Base-by-base conservation (phyloP, 495 filamentous ascomycete species). In the Neurospora cerealis region DNA sequence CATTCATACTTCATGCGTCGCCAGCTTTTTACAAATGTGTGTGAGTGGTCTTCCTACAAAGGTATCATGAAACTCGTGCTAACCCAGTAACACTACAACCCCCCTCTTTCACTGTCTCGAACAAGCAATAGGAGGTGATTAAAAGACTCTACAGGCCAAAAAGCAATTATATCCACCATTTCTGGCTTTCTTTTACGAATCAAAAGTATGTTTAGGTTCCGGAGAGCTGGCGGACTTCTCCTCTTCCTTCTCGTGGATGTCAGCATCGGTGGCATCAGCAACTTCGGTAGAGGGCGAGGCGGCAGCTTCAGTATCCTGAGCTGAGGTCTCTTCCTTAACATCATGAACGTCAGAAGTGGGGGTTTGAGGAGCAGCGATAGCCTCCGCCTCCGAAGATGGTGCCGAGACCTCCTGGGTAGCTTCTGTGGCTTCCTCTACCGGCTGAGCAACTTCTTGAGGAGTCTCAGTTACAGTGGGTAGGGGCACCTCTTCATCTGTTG, bases 401-500 rank as follows among this genome's bases (percentile, higher is more conserved):
- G 21, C 46, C 4, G 46, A 54, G 2, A 69, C 72, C 32, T 74
- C 69, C 54, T 80, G 78, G 3, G 80, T 78, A 2, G 71, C 73
- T 11, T 79, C 73, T 8, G 79, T 72, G 21, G 74, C 78, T 40
- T 78, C 71, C 46, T 84, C 80, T 21, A 82, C 73, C 15, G 76
- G 77, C 17, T 79, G 74, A n/a, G 79, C 73, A 11, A 78, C 75
- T 34, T 54, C 70, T 69, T 69, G 41, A 74, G 73, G 40, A 36
- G 71, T 69, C 48, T 73, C 70, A 2, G 36, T 62, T 69, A 77
- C 62, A 1, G 24, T 37, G 7, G 42, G 40, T 5, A 44, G 41
- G 1, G 37, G 13, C 21, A 48, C 41, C 48, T 76, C 39, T 15
- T 24, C 74, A 17, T 74, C 72, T 2, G 9, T 17, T 2, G 60